Base-by-base conservation (phyloP, 2,329 filamentous ascomycete genomes). In the Penicillium italicum region DNA sequence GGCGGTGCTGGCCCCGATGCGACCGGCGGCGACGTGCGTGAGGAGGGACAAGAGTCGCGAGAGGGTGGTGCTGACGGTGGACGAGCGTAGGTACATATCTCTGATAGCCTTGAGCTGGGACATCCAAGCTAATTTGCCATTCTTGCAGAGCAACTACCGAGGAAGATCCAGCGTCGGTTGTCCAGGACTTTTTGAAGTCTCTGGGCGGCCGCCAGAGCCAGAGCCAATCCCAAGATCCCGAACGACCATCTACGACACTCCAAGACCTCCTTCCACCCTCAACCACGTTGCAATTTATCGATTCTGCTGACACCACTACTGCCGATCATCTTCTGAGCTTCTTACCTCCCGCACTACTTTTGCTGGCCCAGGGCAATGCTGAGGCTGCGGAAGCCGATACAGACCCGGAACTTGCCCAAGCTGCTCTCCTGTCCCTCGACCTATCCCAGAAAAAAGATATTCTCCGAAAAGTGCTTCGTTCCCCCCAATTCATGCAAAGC, bases 1-100 rank as follows among this genome's bases (percentile, higher is more conserved):
- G 91, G 91, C 58, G 92, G 92, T 62, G 92, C 92, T 58, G 92
- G 91, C 33, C 79, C 89, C 53, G 91, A 83, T 74, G 92, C 92
- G 50, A 96, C 92, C 3, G 93, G 93, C 54, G 93, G 92, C 61
- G 93, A 99, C 72, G 79, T 96, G 65, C 85, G 92, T 75, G 87
- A 95, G 74, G 94, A 97, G 75, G 94, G 94, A 56, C 86, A 91
- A 74, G 86, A 85, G 65, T 85, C 93, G 62, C 84, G 95, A 78
- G 91, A 96, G 76, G 94, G 93, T 58, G 94, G 95, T 72, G 91
- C 91, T 66, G 94, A 97, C 77, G 94, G 95, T 70, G 95, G 90
- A 78, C 86, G 94, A 97, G 94, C 93, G 94, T 99, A 97, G 93
- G 95, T 99, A 76, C 72, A 75, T 73, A 74, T 76, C 72, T 77